These are phyloP conservation scores for Leptographium lundbergii DNA, from an alignment of 2,329 filamentous ascomycete species.

Conservation along the genomic window DNA sequence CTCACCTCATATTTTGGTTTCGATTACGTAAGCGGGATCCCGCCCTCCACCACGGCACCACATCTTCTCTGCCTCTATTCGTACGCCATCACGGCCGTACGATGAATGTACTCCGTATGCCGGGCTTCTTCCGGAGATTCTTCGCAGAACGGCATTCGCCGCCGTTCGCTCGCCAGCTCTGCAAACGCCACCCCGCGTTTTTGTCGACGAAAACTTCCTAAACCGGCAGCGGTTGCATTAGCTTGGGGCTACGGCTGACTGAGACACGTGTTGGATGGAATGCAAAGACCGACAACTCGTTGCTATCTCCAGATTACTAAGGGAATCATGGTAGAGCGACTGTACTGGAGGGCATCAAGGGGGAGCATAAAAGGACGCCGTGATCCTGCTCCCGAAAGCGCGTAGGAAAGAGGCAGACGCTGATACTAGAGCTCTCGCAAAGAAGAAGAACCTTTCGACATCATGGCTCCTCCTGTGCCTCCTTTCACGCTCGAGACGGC, in stretches of 20 bases:
- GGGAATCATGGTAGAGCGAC: not conserved
- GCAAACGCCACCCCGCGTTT: not conserved
- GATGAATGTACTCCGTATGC: not conserved
- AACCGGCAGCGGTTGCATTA: not conserved
- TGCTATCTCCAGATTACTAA: not conserved
- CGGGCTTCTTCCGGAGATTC: not conserved
- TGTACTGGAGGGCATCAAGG: not conserved
- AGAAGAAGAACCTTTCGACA: not conserved
- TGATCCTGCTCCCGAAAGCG: not conserved
- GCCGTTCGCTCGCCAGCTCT: not conserved
- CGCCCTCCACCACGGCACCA: no score
- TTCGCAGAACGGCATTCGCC: not conserved
- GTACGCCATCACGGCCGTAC: no score
- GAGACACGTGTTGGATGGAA: not conserved
- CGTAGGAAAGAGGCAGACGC: not conserved
- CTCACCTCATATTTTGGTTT: no score
- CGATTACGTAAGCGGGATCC: no score
- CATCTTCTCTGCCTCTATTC: no score
- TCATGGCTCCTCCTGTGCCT: conserved; percentile 2
- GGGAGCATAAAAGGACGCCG: not conserved
- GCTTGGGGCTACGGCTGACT: not conserved
- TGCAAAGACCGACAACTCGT: not conserved
- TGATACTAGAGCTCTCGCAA: not conserved
- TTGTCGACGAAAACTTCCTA: conserved; percentile 1
- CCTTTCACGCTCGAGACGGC: conserved; percentile 63